A percentile compares a stretch with the other conserved stretches of the same genome.
Evolutionary conservation across 768 basidiomycete genomes (phyloP).

Genomic region (Suillus cothurnatus): DNA sequence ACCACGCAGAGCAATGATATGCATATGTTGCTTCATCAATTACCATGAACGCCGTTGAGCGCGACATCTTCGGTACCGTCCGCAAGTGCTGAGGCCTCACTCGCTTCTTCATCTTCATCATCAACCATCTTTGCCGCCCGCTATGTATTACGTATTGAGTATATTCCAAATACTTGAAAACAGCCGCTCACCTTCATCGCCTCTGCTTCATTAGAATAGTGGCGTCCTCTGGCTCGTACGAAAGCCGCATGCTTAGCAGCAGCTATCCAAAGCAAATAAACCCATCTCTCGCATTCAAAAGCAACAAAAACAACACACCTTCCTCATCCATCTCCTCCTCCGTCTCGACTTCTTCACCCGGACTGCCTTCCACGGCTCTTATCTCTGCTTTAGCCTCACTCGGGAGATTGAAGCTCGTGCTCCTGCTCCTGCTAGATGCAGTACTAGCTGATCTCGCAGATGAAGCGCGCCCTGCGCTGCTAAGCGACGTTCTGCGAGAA

Average conservation of each 20-base stretch:
- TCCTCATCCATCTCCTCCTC: conserved; percentile 91
- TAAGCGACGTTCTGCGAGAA: conserved; percentile 74
- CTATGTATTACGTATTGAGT: conserved; percentile 37
- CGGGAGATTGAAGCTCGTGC: conserved; percentile 83
- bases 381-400: conserved; percentile 66
- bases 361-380: conserved; percentile 42
- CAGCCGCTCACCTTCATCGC: conserved; percentile 79
- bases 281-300: conserved; percentile 3
- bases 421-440: conserved; percentile 78
- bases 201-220: conserved; percentile 90
- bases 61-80: conserved; percentile 5
- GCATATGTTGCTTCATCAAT: conserved; percentile 8
- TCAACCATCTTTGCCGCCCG: conserved; percentile 65
- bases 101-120: conserved; percentile 39
- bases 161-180: background rate
- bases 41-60: conserved; percentile 26
- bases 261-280: conserved; percentile 45
- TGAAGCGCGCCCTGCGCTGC: conserved; percentile 55
- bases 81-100: conserved; percentile 18
- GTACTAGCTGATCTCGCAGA: conserved; percentile 64
- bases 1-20: background rate
- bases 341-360: conserved; percentile 59
- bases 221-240: conserved; percentile 75
- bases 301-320: conserved; percentile 44
- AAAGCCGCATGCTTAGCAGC: conserved; percentile 83